Conservation (phyloP, 1,139 yeast genomes). For the Zygosaccharomyces pseudobailii region DNA sequence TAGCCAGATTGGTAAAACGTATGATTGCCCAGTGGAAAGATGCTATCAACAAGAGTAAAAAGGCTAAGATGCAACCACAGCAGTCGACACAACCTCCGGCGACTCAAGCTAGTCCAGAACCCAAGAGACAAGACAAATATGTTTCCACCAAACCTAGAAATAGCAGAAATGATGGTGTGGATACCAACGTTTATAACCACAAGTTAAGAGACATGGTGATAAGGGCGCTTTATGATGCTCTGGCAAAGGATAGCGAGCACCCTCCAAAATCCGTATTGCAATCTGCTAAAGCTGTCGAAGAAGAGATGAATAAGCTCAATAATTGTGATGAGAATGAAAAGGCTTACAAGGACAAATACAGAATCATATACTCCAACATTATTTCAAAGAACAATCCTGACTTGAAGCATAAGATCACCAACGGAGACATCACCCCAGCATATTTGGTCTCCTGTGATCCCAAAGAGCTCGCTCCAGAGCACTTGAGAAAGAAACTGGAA, state of each 20-base stretch:
- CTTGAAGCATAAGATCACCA: slow-evolving; percentile 62
- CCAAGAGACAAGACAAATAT: slow-evolving; percentile 34
- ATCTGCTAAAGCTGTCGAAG: slow-evolving; percentile 69
- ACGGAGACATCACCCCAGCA: slow-evolving; percentile 59
- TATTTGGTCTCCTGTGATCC: slow-evolving; percentile 78
- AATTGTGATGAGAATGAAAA: slow-evolving; percentile 28
- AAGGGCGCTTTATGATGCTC: slow-evolving; percentile 78
- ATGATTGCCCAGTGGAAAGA: slow-evolving; percentile 90
- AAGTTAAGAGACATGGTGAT: slow-evolving; percentile 81
- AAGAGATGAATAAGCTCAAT: slow-evolving; percentile 43
- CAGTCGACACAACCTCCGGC: slow-evolving; percentile 17
- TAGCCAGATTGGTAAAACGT: slow-evolving; percentile 66
- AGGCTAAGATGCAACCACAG: slow-evolving; percentile 24
- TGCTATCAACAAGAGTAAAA: slow-evolving; percentile 74
- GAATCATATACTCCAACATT: slow-evolving; percentile 78
- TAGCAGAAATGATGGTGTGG: slow-evolving; percentile 76
- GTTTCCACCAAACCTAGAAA: slow-evolving; percentile 58
- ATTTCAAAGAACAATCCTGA: slow-evolving; percentile 88
- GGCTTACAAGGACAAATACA: slow-evolving; percentile 67
- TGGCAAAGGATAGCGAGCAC: slow-evolving; percentile 69
- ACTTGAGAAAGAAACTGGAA: slow-evolving; percentile 78
- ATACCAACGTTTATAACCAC: slow-evolving; percentile 63
- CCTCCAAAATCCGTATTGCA: slow-evolving; percentile 55
- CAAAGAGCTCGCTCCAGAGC: slow-evolving; percentile 91
- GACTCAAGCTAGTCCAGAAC: slow-evolving; percentile 19